Conservation (phyloP, 768 basidiomycete species). For the Trametes maxima region DNA sequence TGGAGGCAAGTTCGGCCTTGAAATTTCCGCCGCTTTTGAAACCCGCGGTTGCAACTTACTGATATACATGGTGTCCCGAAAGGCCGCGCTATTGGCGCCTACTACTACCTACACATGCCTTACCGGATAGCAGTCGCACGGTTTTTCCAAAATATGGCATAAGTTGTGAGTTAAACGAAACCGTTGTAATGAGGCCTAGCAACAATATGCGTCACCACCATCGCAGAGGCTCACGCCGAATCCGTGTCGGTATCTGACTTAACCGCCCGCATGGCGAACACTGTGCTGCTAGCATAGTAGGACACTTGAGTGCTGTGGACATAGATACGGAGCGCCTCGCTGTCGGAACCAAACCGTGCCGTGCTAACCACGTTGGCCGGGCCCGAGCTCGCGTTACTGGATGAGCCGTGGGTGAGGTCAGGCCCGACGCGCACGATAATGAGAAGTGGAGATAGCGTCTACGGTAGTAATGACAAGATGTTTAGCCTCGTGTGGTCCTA, state of each 20-base stretch:
- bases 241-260: not conserved
- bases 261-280: not conserved
- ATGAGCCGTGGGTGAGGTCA: not conserved
- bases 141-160: too few relatives aligned
- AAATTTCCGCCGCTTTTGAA: too few relatives aligned
- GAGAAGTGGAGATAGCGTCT: conserved; percentile 5
- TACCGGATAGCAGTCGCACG: too few relatives aligned
- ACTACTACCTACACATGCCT: too few relatives aligned
- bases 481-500: not conserved
- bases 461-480: not conserved
- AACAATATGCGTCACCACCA: too few relatives aligned
- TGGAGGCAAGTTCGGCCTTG: too few relatives aligned
- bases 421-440: conserved; percentile 1
- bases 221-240: not conserved
- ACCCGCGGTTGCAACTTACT: too few relatives aligned
- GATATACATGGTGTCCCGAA: too few relatives aligned
- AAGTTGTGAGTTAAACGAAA: too few relatives aligned
- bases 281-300: not conserved
- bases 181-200: not conserved
- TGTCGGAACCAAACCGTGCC: not conserved
- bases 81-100: too few relatives aligned
- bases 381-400: not conserved
- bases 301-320: not conserved
- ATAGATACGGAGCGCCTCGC: not conserved
- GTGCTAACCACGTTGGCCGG: not conserved